These are phyloP conservation scores for Aureobasidium sp. DNA, from an alignment of 2,329 filamentous ascomycete genomes.

Conservation along the genomic window DNA sequence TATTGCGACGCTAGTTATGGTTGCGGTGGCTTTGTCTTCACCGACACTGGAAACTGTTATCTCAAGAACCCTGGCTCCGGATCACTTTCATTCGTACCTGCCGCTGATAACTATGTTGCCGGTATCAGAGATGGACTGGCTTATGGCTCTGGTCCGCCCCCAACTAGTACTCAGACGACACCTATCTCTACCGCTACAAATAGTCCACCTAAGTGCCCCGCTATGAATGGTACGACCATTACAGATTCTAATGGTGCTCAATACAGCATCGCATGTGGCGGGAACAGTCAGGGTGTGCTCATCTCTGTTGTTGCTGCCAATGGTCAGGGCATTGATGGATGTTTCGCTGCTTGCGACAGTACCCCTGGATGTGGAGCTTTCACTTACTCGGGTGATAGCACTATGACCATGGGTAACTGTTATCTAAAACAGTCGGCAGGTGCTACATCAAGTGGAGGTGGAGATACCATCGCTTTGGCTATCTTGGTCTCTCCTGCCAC, in stretches of 20 bases:
- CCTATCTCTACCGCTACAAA: background rate
- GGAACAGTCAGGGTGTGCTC: background rate
- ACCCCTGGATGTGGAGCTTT: slow-evolving; percentile 15
- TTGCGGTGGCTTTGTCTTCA: slow-evolving; percentile 21
- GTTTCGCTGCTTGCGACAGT: slow-evolving; percentile 21
- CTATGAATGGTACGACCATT: slow-evolving; percentile 16
- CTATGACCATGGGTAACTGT: slow-evolving; percentile 12
- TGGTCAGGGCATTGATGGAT: slow-evolving; percentile 15
- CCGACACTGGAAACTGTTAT: background rate
- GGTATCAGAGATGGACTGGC: background rate
- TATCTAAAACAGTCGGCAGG: slow-evolving; percentile 5
- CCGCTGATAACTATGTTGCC: background rate
- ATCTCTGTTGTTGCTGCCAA: background rate
- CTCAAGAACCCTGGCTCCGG: background rate
- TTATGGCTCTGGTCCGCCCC: background rate
- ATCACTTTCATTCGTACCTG: background rate
- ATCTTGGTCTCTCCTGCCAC: background rate
- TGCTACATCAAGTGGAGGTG: background rate
- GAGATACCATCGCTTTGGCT: background rate
- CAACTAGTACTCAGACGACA: background rate
- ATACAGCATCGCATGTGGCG: slow-evolving; percentile 17
- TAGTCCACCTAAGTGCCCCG: slow-evolving; percentile 13
- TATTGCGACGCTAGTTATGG: slow-evolving; percentile 18
- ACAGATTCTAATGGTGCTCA: slow-evolving; percentile 15
- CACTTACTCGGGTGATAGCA: slow-evolving; percentile 20